phyloP scores from a whole-genome alignment of 768 basidiomycete genomes.

The Phlebiopsis gigantea region DNA sequence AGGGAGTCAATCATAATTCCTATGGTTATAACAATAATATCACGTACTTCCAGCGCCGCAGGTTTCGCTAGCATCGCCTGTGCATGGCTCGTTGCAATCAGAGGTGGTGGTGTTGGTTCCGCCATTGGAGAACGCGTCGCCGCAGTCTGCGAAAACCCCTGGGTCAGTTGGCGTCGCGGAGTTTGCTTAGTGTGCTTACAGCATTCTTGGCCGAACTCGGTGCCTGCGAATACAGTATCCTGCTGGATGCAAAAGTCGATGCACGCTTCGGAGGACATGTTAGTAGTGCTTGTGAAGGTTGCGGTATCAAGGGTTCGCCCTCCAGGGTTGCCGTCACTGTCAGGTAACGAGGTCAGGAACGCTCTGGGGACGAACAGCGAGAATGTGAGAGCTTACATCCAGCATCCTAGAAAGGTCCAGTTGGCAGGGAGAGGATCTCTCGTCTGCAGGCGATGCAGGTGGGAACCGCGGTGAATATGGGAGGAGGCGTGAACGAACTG shows the following conservation, averaged over 20 bases:
- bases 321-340: conserved; percentile 40
- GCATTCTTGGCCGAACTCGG: conserved; percentile 63
- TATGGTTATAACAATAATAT: neutral
- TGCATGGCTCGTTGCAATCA: conserved; percentile 60
- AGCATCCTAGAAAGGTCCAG: conserved; percentile 60
- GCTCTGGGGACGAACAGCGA: neutral
- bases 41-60: conserved; percentile 66
- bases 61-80: conserved; percentile 51
- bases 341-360: conserved; percentile 30
- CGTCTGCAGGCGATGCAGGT: neutral
- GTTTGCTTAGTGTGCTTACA: conserved; percentile 34
- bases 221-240: conserved; percentile 59
- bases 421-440: conserved; percentile 29
- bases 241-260: conserved; percentile 40
- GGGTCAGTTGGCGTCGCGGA: neutral
- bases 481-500: conserved; percentile 8
- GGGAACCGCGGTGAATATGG: neutral
- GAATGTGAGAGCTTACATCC: conserved; percentile 37
- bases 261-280: conserved; percentile 60
- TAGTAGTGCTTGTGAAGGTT: conserved; percentile 36
- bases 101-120: conserved; percentile 36
- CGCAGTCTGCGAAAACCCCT: conserved; percentile 44
- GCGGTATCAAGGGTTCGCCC: conserved; percentile 53
- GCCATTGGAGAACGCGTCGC: conserved; percentile 41
- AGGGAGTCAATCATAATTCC: conserved; percentile 30